Base-by-base conservation (phyloP, 2,329 filamentous ascomycete species). In the Cladosporium austrohemisphaericum region DNA sequence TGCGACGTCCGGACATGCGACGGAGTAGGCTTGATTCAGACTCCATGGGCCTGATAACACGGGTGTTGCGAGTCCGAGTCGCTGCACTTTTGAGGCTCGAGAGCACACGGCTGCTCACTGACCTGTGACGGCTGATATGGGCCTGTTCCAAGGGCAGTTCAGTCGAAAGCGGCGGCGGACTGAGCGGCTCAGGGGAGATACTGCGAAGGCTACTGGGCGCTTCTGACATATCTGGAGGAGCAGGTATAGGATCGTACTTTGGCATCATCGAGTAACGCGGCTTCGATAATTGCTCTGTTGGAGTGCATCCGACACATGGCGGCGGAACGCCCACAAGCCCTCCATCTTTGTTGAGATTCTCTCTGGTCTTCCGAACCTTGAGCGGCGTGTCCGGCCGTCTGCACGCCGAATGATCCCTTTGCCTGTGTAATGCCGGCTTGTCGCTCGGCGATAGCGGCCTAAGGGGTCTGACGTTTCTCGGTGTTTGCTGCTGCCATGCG, bases 21-120 rank as follows among this genome's bases (percentile, higher is more conserved):
- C 65, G 59, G 29, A 62, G 48, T 18, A 66, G 54, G 35, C 56
- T 57, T 8, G 55, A 51, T 16, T 66, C 64, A 3, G 60, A 55
- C 22, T 62, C 60, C 35, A 53, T 52, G 35, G 49, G 49, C 25
- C 55, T 50, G 32, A 57, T 56, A 14, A 58, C 52, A n/a, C 57
- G 55, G 31, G 58, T 57, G 32, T 54, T 64, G 40, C 57, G 61
- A 3, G 61, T 61, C 9, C 61, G 56, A 16, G 55, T 51, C 33
- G 68, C 58, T 36, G 65, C 64, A 41, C 62, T 60, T 48, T 60
- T 66, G 41, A 68, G 63, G 32, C 55, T 63, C 5, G 65, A 64
- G 4, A 68, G 54, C 53, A 68, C 59, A n/a, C 65, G 56, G 23
- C 60, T 61, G 43, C 65, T 65, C 26, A 67, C 60, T 1, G 66